Evolutionary conservation across 805 yeast species (phyloP).

Genomic region (Metschnikowia kofuensis): DNA sequence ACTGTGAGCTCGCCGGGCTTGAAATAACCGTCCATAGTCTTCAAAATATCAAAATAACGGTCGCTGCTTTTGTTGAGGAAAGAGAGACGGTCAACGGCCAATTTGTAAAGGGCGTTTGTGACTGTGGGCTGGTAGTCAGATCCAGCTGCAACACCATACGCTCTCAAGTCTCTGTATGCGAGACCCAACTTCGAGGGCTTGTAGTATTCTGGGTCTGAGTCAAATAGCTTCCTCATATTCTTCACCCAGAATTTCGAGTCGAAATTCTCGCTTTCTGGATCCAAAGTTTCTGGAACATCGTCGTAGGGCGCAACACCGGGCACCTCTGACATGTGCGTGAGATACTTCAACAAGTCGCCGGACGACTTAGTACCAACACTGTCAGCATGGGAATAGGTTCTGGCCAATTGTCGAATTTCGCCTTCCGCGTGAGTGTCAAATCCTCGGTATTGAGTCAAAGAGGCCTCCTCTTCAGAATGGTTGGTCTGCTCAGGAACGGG

Average conservation of each 20-base stretch:
- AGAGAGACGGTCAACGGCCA: slow-evolving; percentile 17
- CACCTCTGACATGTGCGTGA: slow-evolving; percentile 43
- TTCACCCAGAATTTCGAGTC: slow-evolving; percentile 66
- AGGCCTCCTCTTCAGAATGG: slow-evolving; percentile 5
- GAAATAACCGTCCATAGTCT: slow-evolving; percentile 63
- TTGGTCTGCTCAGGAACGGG: slow-evolving; percentile 6
- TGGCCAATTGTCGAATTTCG: slow-evolving; percentile 42
- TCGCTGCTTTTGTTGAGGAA: slow-evolving; percentile 16
- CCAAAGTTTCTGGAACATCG: slow-evolving; percentile 30
- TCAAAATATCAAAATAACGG: slow-evolving; percentile 48
- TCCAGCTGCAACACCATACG: slow-evolving; percentile 64
- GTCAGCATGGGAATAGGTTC: slow-evolving; percentile 27
- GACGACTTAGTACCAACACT: slow-evolving; percentile 17
- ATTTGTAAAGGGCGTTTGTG: slow-evolving; percentile 30
- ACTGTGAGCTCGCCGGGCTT: slow-evolving; percentile 65
- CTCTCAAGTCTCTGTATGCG: slow-evolving; percentile 56
- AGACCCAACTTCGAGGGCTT: slow-evolving; percentile 60
- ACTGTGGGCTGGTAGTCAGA: slow-evolving; percentile 65
- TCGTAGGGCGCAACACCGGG: slow-evolving; percentile 20
- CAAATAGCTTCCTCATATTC: slow-evolving; percentile 52
- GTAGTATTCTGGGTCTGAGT: slow-evolving; percentile 58
- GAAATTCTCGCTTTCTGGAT: slow-evolving; percentile 59
- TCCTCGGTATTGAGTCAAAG: slow-evolving; percentile 30
- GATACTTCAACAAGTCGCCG: slow-evolving; percentile 31
- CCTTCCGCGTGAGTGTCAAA: slow-evolving; percentile 31